Evolutionary conservation across 2,329 filamentous ascomycete genomes (phyloP).

Genomic region (Fusarium coicis): DNA sequence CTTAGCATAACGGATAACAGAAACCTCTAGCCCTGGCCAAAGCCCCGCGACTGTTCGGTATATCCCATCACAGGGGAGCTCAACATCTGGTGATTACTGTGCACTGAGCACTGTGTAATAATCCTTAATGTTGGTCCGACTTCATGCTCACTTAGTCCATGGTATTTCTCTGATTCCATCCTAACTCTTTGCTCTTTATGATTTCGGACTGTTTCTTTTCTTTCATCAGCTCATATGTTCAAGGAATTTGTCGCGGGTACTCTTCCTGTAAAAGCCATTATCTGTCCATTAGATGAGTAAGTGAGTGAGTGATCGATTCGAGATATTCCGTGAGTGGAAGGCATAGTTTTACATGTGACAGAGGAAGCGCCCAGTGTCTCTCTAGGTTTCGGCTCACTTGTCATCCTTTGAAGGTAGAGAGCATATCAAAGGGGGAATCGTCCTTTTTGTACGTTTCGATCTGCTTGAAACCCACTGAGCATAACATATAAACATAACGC

Average conservation of each 20-base stretch:
- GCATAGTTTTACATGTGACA: not conserved
- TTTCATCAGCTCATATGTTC: not conserved
- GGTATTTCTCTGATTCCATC: not conserved
- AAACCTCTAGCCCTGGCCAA: not conserved
- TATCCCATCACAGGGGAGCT: conserved; percentile 12
- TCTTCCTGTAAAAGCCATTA: not conserved
- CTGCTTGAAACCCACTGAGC: not conserved
- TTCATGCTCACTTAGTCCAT: not conserved
- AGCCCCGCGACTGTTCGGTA: not conserved
- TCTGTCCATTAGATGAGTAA: not conserved
- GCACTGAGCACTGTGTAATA: conserved; percentile 26
- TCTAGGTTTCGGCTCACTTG: not conserved
- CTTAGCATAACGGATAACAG: conserved; percentile 46
- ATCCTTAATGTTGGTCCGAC: conserved; percentile 19
- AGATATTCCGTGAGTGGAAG: not conserved
- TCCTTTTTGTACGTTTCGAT: conserved; percentile 21
- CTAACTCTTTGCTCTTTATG: not conserved
- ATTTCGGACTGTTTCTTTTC: not conserved
- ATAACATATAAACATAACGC: conserved; percentile 43
- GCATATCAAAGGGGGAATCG: not conserved
- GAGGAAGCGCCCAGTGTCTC: not conserved
- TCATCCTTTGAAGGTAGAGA: not conserved
- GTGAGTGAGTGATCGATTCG: not conserved
- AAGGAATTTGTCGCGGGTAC: not conserved
- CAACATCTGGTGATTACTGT: conserved; percentile 1